A percentile compares a stretch with the other conserved stretches of the same genome.
phyloP scores from a whole-genome alignment of 225 moss, liverwort and hornwort genomes.

The Sphagnum contortum region DNA sequence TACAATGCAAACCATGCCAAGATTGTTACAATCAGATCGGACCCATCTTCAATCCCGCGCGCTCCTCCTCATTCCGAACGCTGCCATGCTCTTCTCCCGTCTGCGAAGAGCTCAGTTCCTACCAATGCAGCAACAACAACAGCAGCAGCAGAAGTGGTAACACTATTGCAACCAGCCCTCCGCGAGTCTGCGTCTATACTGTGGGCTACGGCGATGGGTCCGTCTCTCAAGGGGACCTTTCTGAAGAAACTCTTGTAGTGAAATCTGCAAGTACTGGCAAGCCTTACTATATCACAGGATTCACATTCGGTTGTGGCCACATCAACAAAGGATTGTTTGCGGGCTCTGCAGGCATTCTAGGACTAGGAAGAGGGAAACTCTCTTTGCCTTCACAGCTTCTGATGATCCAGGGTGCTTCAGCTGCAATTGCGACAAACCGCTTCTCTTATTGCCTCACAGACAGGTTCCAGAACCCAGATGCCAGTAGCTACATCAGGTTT shows the following conservation, averaged over 20 bases:
- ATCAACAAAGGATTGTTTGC: conserved; percentile 58
- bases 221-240: conserved; percentile 47
- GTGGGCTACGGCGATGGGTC: conserved; percentile 65
- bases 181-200: conserved; percentile 29
- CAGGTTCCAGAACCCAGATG: conserved; percentile 22
- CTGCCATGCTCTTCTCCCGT: conserved; percentile 34
- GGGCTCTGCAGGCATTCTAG: conserved; percentile 51
- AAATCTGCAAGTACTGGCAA: conserved; percentile 23
- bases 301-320: conserved; percentile 74
- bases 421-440: conserved; percentile 17
- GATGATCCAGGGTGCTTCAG: neutral
- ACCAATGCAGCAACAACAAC: conserved; percentile 29
- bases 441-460: conserved; percentile 79
- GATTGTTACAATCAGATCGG: conserved; percentile 62
- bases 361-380: conserved; percentile 56
- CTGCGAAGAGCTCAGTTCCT: conserved; percentile 29
- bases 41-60: conserved; percentile 49
- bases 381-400: conserved; percentile 52
- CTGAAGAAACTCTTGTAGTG: conserved; percentile 51
- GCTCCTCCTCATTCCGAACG: conserved; percentile 37
- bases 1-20: conserved; percentile 64
- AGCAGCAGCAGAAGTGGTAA: neutral
- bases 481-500: conserved; percentile 46
- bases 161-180: too few relatives aligned
- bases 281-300: conserved; percentile 21